phyloP scores from a whole-genome alignment of 305 asterid species.

The Rubia occidens region DNA sequence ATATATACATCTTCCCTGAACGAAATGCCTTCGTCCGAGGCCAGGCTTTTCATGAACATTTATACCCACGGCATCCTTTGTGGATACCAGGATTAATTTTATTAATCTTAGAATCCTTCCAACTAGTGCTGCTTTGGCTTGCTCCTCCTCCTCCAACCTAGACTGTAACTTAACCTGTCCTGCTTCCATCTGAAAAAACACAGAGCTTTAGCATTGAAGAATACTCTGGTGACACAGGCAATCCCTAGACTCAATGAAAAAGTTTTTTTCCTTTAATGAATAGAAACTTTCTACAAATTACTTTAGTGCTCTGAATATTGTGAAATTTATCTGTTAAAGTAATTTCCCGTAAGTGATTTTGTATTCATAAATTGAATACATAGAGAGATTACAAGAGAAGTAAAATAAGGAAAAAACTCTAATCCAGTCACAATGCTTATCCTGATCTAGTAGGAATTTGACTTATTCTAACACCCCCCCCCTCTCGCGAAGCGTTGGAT shows the following conservation, averaged over 20 bases:
- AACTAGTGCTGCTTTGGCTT: constrained; percentile 1
- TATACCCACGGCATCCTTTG: neutral
- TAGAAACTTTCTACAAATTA: neutral
- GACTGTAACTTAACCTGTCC: constrained; percentile 6
- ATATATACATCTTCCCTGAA: neutral
- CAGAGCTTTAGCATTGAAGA: neutral
- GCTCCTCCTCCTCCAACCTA: constrained; percentile 5
- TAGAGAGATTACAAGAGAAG: too few relatives aligned
- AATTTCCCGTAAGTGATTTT: too few relatives aligned
- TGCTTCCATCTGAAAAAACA: neutral
- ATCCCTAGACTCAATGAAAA: neutral
- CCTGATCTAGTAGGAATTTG: too few relatives aligned
- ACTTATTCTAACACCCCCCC: too few relatives aligned
- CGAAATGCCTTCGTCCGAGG: constrained; percentile 4
- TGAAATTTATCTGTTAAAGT: neutral
- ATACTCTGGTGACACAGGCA: neutral
- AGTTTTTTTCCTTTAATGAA: neutral
- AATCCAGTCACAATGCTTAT: too few relatives aligned
- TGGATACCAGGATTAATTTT: constrained; percentile 6
- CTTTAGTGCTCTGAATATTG: neutral
- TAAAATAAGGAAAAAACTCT: too few relatives aligned
- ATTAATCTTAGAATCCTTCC: constrained; percentile 6
- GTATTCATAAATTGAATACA: too few relatives aligned
- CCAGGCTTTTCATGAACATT: neutral
- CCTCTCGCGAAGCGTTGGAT: too few relatives aligned